Evolutionary conservation across 1,284 basidiomycete genomes (phyloP).

Genomic region (Tremellales sp.): DNA sequence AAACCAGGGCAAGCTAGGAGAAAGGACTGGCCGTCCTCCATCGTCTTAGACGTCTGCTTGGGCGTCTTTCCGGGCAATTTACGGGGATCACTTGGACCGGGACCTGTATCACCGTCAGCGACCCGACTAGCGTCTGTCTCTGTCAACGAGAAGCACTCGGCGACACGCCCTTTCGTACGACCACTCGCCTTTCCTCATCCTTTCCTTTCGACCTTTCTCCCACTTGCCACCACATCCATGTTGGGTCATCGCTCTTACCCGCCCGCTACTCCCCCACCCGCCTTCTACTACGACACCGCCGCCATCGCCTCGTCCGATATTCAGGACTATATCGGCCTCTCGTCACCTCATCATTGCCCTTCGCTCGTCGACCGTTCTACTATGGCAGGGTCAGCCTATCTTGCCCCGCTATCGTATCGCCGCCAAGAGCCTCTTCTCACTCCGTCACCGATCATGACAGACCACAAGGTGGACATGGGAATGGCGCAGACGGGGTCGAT

Average conservation of each 20-base stretch:
- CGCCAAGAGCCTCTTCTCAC: not conserved
- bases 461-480: slow-evolving; percentile 37
- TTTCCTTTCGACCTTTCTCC: too few species aligned
- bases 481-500: slow-evolving; percentile 35
- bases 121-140: too few species aligned
- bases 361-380: not conserved
- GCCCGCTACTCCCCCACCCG: not conserved
- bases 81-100: too few species aligned
- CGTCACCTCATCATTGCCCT: not conserved
- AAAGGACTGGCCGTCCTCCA: too few species aligned
- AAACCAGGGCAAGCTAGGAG: too few species aligned
- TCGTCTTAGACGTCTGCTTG: too few species aligned
- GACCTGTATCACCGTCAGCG: too few species aligned
- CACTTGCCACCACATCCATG: too few species aligned
- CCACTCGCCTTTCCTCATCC: too few species aligned
- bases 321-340: not conserved
- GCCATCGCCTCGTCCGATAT: not conserved
- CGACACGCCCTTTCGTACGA: too few species aligned
- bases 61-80: too few species aligned
- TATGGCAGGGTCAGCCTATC: not conserved
- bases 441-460: not conserved
- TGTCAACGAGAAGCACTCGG: too few species aligned
- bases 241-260: not conserved
- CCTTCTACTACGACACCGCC: not conserved
- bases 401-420: not conserved